Base-by-base conservation (phyloP, 2,329 filamentous ascomycete genomes). In the Trichoderma breve region DNA sequence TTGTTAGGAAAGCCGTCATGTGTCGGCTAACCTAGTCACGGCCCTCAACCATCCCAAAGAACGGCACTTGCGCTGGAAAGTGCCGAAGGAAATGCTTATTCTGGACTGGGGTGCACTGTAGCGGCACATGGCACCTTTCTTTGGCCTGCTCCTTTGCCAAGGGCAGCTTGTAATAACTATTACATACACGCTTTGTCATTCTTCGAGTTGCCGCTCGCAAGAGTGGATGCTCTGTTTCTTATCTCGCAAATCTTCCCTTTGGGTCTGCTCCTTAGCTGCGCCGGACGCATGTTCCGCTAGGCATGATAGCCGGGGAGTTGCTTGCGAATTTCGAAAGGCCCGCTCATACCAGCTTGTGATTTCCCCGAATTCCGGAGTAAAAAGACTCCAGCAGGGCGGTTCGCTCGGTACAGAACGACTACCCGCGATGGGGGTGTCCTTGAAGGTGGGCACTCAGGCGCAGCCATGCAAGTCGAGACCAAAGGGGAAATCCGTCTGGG, bases 401-500 rank as follows among this genome's bases (percentile, higher is more conserved):
- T 70, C 65, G 57, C 57, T 70, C 53, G 70, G 62, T 36, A 51
- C 36, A 11, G 28, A 61, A 30, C 43, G 66, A 26, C 55, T 51
- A 30, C 26, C 18, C 65, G 21, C 18, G 51, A 47, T 60, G 47
- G 63, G 63, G 21, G 30, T 55, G 34, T 61, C 55, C 60, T 36
- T 28, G 26, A 34, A 28, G 30, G 43, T 62, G 64, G 36, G 18
- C 21, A 28, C 21, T 53, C 36, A 55, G 65, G 58, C 57, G 58
- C 39, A 26, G 55, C 30, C 21, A 51, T 60, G 66, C 39, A 47
- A 34, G 55, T 28, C 30, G 18, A 28, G 66, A 72, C 70, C 28
- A 57, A 72, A 72, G 43, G n/a, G 70, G 70, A 72, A 72, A 72
- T 39, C 65, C 70, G 70, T 72, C 70, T 72, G 61, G 9, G n/a